Percentiles rank a stretch among this genome's conserved stretches.
Evolutionary conservation across 208 protist genomes (phyloP).

Genomic region (Herpetomonas tarakana): DNA sequence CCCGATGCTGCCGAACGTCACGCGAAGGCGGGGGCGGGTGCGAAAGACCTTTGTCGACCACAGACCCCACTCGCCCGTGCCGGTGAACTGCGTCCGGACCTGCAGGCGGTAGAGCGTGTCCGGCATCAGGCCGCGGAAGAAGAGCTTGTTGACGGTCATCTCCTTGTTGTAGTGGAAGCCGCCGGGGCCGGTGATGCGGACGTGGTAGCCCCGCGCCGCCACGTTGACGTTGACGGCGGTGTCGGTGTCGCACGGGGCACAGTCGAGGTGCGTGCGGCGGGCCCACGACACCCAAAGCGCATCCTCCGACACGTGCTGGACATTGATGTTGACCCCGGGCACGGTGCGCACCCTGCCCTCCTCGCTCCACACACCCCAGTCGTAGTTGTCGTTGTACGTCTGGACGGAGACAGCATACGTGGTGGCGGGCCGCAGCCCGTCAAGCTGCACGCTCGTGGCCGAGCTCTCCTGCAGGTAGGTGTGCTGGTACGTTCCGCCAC

Average conservation of each 20-base stretch:
- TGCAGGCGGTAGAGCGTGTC: slow-evolving; percentile 83
- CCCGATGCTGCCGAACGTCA: slow-evolving; percentile 89
- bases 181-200: slow-evolving; percentile 71
- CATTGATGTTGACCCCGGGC: slow-evolving; percentile 75
- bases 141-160: slow-evolving; percentile 63
- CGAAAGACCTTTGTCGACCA: slow-evolving; percentile 84
- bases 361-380: slow-evolving; percentile 89
- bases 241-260: slow-evolving; percentile 51
- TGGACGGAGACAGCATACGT: slow-evolving; percentile 88
- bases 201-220: slow-evolving; percentile 69
- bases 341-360: slow-evolving; percentile 86
- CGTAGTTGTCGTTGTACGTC: slow-evolving; percentile 90
- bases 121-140: slow-evolving; percentile 86
- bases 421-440: slow-evolving; percentile 67
- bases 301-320: slow-evolving; percentile 90
- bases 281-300: slow-evolving; percentile 84
- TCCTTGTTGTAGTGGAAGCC: slow-evolving; percentile 78
- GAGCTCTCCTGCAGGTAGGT: slow-evolving; percentile 69
- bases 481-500: slow-evolving; percentile 46
- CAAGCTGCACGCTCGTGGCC: slow-evolving; percentile 54
- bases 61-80: slow-evolving; percentile 82
- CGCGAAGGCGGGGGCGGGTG: slow-evolving; percentile 72
- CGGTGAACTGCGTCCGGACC: slow-evolving; percentile 69
- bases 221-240: slow-evolving; percentile 83
- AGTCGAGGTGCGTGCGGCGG: slow-evolving; percentile 52